Evolutionary conservation across 2,329 filamentous ascomycete genomes (phyloP).

Genomic region (Coniosporium tulheliwenetii): DNA sequence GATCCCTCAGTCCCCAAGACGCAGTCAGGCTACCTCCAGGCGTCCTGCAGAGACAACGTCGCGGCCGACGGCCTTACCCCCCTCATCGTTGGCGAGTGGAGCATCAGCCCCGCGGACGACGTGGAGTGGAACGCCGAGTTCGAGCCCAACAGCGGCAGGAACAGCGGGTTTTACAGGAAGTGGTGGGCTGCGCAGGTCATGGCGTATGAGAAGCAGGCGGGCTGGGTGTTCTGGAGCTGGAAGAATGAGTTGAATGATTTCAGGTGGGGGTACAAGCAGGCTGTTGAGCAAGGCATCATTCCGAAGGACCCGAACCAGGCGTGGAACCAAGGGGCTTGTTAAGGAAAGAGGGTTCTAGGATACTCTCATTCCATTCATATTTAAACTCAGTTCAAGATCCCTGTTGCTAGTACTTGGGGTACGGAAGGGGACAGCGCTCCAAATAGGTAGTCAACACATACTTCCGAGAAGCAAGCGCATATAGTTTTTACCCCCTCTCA

Average conservation of each 20-base stretch:
- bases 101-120: conserved; percentile 33
- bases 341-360: too few relatives aligned
- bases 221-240: conserved; percentile 49
- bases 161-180: conserved; percentile 34
- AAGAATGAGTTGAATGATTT: conserved; percentile 34
- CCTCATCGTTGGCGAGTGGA: conserved; percentile 44
- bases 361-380: too few relatives aligned
- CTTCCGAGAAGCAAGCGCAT: too few relatives aligned
- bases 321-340: neutral
- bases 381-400: too few relatives aligned
- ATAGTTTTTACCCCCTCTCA: too few relatives aligned
- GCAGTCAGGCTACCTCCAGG: conserved; percentile 33
- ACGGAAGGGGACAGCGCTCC: too few relatives aligned
- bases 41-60: conserved; percentile 34
- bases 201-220: conserved; percentile 36
- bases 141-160: conserved; percentile 15
- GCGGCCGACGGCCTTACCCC: conserved; percentile 21
- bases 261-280: conserved; percentile 34
- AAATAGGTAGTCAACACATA: too few relatives aligned
- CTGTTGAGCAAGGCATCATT: conserved; percentile 14
- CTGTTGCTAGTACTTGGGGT: too few relatives aligned
- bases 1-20: conserved; percentile 25
- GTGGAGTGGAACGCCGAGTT: conserved; percentile 17
- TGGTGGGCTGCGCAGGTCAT: conserved; percentile 43
- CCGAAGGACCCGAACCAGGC: conserved; percentile 5